Evolutionary conservation across 805 yeast genomes (phyloP), one percentile per base, ranked within the genome.

Genomic region (Yamadazyma paraphyllophila): DNA sequence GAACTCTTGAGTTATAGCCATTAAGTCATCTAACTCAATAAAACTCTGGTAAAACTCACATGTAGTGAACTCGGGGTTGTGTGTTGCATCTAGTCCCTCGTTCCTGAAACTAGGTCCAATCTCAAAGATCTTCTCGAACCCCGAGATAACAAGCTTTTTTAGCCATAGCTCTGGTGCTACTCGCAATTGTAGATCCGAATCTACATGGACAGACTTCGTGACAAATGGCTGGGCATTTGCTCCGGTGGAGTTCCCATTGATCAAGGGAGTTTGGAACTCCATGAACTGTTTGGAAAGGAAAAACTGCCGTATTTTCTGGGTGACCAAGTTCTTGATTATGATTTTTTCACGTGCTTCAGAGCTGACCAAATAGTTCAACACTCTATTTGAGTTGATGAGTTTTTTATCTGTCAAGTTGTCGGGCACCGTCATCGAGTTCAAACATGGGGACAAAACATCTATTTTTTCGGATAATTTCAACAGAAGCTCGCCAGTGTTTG

Each of bases 111-210:
- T 82, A 43, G 78, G 76, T 0, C 97, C 97, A 43, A 94, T 79
- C 58, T 94, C 98, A 63, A 80, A 94, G 2, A 94, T 83, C 53
- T 78, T 81, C 54, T 91, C 96, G 57, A 91, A 81, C 1, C 99
- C 99, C 7, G 88, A 76, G 29, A 92, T 81, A 2, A 90, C 78
- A 41, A 94, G 66, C 52, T 86, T 77, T 59, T 94, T 94, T 45
- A 94, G 74, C 97, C 97, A 94, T 32, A 94, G 67, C 58, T 92
- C 99, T 0, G 99, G 99, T 0, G 99, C 97, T 2, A 94, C 92
- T 36, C 99, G 69, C 37, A 94, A 63, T 44, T 79, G 83, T 10
- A 68, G 66, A 1, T 54, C 57, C 1, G 49, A 49, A 14, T 66
- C 68, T 20, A 52, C 44, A 10, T 38, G 39, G 11, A 41, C 36